Evolutionary conservation across 306 rosid species (phyloP).

Genomic region (Castanea sativa): DNA sequence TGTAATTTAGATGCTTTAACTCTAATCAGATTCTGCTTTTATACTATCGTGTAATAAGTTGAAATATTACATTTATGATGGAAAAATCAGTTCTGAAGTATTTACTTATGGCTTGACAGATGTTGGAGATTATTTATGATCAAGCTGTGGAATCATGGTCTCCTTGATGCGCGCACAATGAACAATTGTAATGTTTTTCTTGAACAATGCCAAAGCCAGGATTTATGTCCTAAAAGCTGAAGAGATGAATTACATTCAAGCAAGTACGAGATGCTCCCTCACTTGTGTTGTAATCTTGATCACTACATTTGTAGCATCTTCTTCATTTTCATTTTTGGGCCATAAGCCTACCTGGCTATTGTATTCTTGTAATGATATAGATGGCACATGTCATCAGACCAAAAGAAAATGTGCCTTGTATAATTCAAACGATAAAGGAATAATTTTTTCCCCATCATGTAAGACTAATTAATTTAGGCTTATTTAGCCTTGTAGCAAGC

Average conservation of each 20-base stretch:
- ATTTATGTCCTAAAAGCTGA: constrained; percentile 37
- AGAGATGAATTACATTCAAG: not conserved
- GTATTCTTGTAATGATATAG: not conserved
- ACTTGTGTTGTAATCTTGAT: not conserved
- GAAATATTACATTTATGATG: not conserved
- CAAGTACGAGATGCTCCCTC: not conserved
- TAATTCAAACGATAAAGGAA: not conserved
- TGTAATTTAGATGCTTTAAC: not conserved
- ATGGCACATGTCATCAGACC: not conserved
- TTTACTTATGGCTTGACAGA: constrained; percentile 46
- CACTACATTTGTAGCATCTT: not conserved
- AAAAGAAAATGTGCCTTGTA: not conserved
- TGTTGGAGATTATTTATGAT: constrained; percentile 67
- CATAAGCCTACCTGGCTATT: not conserved
- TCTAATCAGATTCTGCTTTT: not conserved
- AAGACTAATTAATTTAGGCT: not conserved
- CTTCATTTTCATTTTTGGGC: not conserved
- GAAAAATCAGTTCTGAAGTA: not conserved
- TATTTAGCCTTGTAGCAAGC: too few species aligned
- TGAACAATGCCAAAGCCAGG: constrained; percentile 41
- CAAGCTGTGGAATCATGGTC: constrained; percentile 68
- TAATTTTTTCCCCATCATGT: not conserved
- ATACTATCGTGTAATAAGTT: not conserved
- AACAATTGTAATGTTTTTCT: constrained; percentile 46
- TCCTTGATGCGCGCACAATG: constrained; percentile 55